phyloP scores from a whole-genome alignment of 2,329 filamentous ascomycete genomes.

The Aspergillus uvarum region DNA sequence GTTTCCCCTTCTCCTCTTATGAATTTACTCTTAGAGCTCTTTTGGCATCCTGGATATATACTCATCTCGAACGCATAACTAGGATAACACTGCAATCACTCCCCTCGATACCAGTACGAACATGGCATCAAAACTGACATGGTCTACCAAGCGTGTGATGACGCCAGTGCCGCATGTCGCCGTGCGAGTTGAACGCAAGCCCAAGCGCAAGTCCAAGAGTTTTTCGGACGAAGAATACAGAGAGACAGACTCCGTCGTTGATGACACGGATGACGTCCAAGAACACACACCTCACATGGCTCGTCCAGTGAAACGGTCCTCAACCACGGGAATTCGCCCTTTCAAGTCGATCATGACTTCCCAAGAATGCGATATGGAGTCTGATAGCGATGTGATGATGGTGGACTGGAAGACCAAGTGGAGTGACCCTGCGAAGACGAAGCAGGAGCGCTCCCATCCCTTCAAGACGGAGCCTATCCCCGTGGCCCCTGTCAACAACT shows the following conservation, averaged over 20 bases:
- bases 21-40: no score
- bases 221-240: not conserved
- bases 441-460: not conserved
- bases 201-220: not conserved
- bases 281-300: not conserved
- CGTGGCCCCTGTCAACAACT: not conserved
- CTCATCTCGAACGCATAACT: not conserved
- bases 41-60: not conserved
- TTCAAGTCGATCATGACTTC: not conserved
- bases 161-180: no score
- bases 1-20: no score
- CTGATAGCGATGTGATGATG: not conserved
- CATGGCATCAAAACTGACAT: not conserved
- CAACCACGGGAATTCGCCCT: not conserved
- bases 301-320: not conserved
- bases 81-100: not conserved
- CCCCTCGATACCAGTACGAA: not conserved
- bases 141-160: not conserved
- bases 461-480: not conserved
- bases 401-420: not conserved
- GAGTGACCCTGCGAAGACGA: not conserved
- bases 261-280: not conserved
- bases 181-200: not conserved
- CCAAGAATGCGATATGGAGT: not conserved
- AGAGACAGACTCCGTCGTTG: not conserved